These are phyloP conservation scores for Yamadazyma trypodendri DNA, from an alignment of 1,139 yeast species.

Conservation along the genomic window DNA sequence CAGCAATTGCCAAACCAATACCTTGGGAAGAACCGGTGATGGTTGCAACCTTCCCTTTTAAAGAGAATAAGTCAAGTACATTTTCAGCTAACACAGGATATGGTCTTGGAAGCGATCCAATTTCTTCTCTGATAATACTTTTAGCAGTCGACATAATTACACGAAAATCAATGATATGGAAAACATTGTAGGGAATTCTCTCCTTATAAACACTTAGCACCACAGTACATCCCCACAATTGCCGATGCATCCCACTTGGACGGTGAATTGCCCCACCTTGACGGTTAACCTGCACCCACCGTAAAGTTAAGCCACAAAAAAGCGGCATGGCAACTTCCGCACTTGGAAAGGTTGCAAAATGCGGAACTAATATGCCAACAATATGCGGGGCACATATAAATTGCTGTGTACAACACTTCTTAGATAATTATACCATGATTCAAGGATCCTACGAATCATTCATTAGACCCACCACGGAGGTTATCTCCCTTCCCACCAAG, in stretches of 20 bases:
- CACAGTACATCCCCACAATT: neutral
- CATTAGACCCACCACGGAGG: constrained; percentile 16
- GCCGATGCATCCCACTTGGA: neutral
- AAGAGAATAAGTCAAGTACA: constrained; percentile 20
- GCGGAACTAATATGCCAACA: no score
- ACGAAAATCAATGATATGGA: neutral
- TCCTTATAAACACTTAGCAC: neutral
- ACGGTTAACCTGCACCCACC: no score
- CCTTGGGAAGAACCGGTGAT: constrained; percentile 33
- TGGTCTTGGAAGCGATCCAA: constrained; percentile 8
- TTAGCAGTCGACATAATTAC: neutral
- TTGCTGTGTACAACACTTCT: neutral
- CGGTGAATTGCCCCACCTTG: no score
- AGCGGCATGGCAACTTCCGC: neutral
- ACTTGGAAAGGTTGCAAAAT: no score
- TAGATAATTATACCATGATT: neutral
- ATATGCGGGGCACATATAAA: neutral
- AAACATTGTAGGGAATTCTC: neutral
- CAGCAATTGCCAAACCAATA: constrained; percentile 63
- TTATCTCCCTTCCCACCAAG: constrained; percentile 20
- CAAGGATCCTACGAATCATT: constrained; percentile 9
- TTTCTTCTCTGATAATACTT: constrained; percentile 8
- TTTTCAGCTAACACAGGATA: constrained; percentile 5
- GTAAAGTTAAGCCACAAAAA: neutral
- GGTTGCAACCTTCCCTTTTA: constrained; percentile 30